Percentiles rank a stretch among this genome's conserved stretches.
Evolutionary conservation across 176 grass and related monocot species (phyloP).

Genomic region (Triticum timopheevii): DNA sequence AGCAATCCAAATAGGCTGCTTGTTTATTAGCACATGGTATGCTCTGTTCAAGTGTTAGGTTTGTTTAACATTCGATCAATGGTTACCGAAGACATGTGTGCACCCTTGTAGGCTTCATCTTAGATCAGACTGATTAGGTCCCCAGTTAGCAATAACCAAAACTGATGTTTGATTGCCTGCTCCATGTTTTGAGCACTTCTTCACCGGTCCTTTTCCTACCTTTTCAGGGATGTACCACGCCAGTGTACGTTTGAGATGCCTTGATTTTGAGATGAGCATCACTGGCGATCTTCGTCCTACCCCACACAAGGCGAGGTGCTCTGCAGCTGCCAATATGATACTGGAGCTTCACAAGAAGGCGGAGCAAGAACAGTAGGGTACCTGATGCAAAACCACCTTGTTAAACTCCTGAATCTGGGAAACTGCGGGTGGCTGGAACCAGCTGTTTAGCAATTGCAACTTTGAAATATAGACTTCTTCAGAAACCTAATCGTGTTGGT

Average conservation of each 20-base stretch:
- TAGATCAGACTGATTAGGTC: background rate
- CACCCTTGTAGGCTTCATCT: background rate
- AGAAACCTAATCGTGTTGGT: background rate
- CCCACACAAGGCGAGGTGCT: constrained; percentile 32
- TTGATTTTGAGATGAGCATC: constrained; percentile 25
- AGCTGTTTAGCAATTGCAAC: background rate
- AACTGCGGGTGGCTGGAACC: background rate
- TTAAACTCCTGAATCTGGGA: background rate
- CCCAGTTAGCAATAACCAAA: background rate
- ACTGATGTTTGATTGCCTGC: background rate
- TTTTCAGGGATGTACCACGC: constrained; percentile 43
- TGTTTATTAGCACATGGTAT: background rate
- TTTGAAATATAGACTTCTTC: background rate
- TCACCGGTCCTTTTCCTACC: constrained; percentile 9
- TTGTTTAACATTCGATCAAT: background rate
- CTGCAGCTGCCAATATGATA: constrained; percentile 41
- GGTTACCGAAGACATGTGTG: background rate
- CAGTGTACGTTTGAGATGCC: constrained; percentile 25
- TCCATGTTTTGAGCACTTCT: background rate
- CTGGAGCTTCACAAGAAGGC: constrained; percentile 22
- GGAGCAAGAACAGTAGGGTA: background rate
- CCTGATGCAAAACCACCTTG: background rate
- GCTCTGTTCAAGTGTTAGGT: background rate
- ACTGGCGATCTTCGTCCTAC: constrained; percentile 22
- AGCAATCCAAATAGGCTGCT: background rate